Conservation (phyloP, 1,284 basidiomycete species). For the Ustilago xerochloae region DNA sequence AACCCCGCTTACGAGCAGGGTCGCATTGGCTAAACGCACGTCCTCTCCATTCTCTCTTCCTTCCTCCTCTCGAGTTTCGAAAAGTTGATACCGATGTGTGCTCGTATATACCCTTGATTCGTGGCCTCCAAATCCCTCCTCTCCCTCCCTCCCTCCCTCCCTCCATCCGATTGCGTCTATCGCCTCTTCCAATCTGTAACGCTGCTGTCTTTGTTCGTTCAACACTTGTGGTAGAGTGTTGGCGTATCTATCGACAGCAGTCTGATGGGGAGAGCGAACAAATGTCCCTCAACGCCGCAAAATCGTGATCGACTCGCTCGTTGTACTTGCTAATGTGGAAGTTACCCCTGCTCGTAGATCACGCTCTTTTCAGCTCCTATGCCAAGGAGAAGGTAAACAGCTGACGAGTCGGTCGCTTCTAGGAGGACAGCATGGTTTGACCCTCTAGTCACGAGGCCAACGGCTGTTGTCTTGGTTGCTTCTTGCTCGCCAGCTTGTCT, state of each 20-base stretch:
- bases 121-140: not conserved
- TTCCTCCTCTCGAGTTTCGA: conserved; percentile 7
- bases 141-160: not conserved
- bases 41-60: not conserved
- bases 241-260: not conserved
- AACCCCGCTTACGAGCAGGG: conserved; percentile 42
- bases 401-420: not conserved
- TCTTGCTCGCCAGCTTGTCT: not conserved
- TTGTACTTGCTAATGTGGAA: conserved; percentile 27
- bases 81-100: conserved; percentile 41
- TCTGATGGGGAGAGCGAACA: not conserved
- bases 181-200: not conserved
- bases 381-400: not conserved
- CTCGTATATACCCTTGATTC: conserved; percentile 40
- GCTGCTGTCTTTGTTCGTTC: conserved; percentile 7
- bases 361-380: conserved; percentile 11
- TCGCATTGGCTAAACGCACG: conserved; percentile 28
- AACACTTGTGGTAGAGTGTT: conserved; percentile 35
- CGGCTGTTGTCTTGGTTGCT: not conserved
- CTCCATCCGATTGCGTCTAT: conserved; percentile 1
- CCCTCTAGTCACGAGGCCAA: conserved; percentile 40
- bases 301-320: conserved; percentile 2
- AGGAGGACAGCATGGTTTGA: conserved; percentile 6
- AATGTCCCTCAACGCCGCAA: not conserved
- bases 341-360: conserved; percentile 13